Conservation (phyloP, 768 basidiomycete species). For the Boletus pseudo-olivaceus region DNA sequence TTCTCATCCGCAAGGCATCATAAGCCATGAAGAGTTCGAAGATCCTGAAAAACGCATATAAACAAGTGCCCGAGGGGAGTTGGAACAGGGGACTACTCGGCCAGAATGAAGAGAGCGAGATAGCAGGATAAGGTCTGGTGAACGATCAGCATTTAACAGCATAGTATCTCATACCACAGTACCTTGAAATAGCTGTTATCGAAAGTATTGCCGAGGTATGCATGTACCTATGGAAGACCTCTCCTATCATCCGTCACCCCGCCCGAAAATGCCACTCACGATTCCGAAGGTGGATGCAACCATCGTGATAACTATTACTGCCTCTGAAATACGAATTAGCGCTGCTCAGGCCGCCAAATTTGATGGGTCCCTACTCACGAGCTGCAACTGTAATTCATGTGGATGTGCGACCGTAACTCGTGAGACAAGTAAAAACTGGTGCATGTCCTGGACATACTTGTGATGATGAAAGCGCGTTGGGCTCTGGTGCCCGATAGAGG, state of each 20-base stretch:
- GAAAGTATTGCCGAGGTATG: conserved; percentile 22
- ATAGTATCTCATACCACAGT: background rate
- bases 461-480: conserved; percentile 67
- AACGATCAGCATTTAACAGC: conserved; percentile 10
- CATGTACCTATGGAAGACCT: conserved; percentile 44
- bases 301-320: conserved; percentile 69
- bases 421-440: conserved; percentile 3
- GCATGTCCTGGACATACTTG: conserved; percentile 46
- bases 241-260: conserved; percentile 1
- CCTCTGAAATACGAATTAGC: conserved; percentile 47
- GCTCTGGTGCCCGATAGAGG: conserved; percentile 69
- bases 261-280: conserved; percentile 36
- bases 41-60: conserved; percentile 41
- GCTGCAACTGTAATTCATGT: conserved; percentile 42
- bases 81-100: conserved; percentile 53
- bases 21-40: conserved; percentile 80
- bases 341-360: background rate
- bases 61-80: background rate
- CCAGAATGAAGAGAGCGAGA: conserved; percentile 77
- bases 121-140: conserved; percentile 77
- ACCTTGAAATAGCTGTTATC: conserved; percentile 51
- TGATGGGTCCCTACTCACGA: conserved; percentile 46
- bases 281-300: conserved; percentile 66
- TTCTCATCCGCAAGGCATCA: conserved; percentile 78
- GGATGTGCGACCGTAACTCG: conserved; percentile 6